Conservation (phyloP, 2,329 filamentous ascomycete species). For the Xylariaceae sp. region DNA sequence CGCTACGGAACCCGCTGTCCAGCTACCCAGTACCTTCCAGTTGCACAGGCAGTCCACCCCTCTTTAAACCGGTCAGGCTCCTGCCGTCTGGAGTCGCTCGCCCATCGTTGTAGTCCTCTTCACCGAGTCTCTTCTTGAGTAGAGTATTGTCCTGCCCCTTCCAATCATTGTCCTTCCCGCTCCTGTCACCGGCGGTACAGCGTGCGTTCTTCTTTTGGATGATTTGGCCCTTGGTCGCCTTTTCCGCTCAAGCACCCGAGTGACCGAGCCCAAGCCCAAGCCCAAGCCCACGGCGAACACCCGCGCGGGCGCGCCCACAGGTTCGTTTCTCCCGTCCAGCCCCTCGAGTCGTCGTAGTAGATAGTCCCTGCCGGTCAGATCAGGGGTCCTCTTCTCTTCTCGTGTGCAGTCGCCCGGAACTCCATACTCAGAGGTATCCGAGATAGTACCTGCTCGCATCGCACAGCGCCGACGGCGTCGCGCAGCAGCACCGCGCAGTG, state of each 20-base stretch:
- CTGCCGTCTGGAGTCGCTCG: slow-evolving; percentile 27
- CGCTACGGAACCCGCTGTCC: slow-evolving; percentile 19
- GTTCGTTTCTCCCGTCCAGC: slow-evolving; percentile 5
- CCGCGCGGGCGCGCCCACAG: slow-evolving; percentile 1
- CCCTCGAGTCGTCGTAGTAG: slow-evolving; percentile 5
- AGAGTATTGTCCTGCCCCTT: slow-evolving; percentile 22
- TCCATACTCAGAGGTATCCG: slow-evolving; percentile 10
- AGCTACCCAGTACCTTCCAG: slow-evolving; percentile 18
- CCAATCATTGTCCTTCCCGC: slow-evolving; percentile 27
- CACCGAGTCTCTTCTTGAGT: slow-evolving; percentile 28
- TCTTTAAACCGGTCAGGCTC: slow-evolving; percentile 31
- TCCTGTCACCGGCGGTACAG: slow-evolving; percentile 23
- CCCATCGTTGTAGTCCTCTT: slow-evolving; percentile 26
- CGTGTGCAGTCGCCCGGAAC: slow-evolving; percentile 14
- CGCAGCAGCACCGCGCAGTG: slow-evolving; percentile 11
- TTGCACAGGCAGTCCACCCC: slow-evolving; percentile 17
- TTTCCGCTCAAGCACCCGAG: slow-evolving; percentile 20
- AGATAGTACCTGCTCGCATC: slow-evolving; percentile 1
- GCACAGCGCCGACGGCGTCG: slow-evolving; percentile 10
- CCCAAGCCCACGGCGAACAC: too few species aligned
- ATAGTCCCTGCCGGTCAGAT: too few species aligned
- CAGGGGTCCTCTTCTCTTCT: too few species aligned
- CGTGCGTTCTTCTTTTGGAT: slow-evolving; percentile 21
- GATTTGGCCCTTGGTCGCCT: slow-evolving; percentile 20
- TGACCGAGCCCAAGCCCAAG: slow-evolving; percentile 9